A percentile compares a stretch with the other conserved stretches of the same genome.
These are phyloP conservation scores for Paecilomyces sp. DNA, from an alignment of 2,329 filamentous ascomycete species.

Conservation along the genomic window DNA sequence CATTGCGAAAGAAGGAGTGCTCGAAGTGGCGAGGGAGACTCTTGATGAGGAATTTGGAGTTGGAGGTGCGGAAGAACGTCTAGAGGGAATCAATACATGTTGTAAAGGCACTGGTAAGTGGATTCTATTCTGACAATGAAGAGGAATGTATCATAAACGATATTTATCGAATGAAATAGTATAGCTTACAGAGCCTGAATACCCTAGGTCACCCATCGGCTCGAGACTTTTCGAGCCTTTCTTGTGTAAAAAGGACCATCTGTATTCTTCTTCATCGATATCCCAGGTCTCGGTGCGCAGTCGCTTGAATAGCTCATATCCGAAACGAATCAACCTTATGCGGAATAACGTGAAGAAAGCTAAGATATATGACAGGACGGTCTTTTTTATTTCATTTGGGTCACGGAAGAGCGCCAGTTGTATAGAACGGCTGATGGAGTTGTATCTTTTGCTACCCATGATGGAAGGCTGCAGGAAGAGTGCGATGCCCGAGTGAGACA, in stretches of 20 bases:
- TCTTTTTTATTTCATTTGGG: constrained; percentile 17
- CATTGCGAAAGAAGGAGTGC: constrained; percentile 61
- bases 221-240: constrained; percentile 39
- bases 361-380: constrained; percentile 39
- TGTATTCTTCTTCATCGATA: constrained; percentile 49
- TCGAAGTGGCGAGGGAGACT: constrained; percentile 64
- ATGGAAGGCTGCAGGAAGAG: not conserved
- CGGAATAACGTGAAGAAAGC: constrained; percentile 50
- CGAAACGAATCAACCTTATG: constrained; percentile 42
- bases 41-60: constrained; percentile 64
- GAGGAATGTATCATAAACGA: no score
- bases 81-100: constrained; percentile 13
- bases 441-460: not conserved
- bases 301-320: constrained; percentile 43
- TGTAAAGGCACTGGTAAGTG: not conserved
- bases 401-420: constrained; percentile 22
- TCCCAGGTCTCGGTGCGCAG: constrained; percentile 48
- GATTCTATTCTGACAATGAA: not conserved
- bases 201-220: constrained; percentile 62
- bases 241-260: constrained; percentile 44
- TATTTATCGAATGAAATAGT: not conserved
- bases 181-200: constrained; percentile 56
- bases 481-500: not conserved
- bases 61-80: constrained; percentile 63
- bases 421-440: constrained; percentile 17